Evolutionary conservation across 2,329 filamentous ascomycete genomes (phyloP).

Genomic region (Diaporthe vexans): DNA sequence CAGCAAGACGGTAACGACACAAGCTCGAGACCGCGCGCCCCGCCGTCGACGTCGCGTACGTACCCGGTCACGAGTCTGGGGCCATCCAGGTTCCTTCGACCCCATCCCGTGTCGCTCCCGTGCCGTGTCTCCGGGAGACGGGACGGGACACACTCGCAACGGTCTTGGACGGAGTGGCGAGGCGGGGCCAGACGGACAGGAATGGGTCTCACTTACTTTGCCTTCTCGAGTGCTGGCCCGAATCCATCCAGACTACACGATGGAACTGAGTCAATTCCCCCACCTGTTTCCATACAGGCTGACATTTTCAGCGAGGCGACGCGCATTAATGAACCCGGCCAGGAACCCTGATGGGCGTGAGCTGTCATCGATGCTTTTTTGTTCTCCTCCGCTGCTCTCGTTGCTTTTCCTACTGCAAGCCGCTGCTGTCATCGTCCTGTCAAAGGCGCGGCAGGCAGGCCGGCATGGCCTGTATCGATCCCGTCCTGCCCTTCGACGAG

Average conservation of each 20-base stretch:
- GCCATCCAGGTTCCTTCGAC: not conserved
- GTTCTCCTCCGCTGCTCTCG: not conserved
- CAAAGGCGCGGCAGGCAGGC: not conserved
- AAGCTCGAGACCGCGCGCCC: not conserved
- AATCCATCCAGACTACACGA: not conserved
- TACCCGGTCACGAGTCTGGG: not conserved
- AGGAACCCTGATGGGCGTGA: constrained; percentile 8
- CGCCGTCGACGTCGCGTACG: not conserved
- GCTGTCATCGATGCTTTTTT: not conserved
- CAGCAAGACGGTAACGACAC: not conserved
- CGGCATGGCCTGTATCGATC: not conserved
- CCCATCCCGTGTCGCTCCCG: constrained; percentile 15
- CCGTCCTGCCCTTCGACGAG: not conserved
- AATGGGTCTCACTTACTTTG: not conserved
- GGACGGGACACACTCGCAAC: not conserved
- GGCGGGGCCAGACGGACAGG: too few species aligned
- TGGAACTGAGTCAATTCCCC: not conserved
- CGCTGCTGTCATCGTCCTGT: constrained; percentile 2
- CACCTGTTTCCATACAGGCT: not conserved
- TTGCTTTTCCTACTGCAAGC: not conserved
- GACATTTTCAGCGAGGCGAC: not conserved
- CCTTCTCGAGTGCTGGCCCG: not conserved
- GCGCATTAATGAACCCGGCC: not conserved
- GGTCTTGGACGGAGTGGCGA: not conserved
- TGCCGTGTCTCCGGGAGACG: constrained; percentile 30